Evolutionary conservation across 257 asterid species (phyloP).

Genomic region (Coffea eugenioides): DNA sequence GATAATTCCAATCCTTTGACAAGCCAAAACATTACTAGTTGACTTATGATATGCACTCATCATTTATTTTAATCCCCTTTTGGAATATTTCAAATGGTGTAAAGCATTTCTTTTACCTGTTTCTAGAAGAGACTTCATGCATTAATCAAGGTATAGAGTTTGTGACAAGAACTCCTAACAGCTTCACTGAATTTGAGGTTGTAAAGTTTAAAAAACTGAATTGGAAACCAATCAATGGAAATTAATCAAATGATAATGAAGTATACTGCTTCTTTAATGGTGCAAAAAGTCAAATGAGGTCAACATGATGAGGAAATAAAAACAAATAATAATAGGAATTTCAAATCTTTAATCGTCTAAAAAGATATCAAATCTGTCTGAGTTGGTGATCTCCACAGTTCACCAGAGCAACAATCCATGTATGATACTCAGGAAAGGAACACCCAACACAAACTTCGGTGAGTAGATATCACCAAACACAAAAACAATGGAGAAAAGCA

Average conservation of each 20-base stretch:
- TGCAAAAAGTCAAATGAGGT: background rate
- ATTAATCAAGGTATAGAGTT: background rate
- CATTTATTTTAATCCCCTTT: background rate
- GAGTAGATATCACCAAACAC: background rate
- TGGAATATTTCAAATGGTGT: background rate
- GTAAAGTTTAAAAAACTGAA: background rate
- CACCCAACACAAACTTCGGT: background rate
- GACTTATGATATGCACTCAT: background rate
- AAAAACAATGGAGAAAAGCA: background rate
- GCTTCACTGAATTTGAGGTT: background rate
- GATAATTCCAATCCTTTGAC: background rate
- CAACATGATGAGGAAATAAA: background rate
- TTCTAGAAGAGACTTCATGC: background rate
- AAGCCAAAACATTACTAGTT: background rate
- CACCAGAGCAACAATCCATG: background rate
- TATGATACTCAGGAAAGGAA: background rate
- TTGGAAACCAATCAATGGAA: background rate
- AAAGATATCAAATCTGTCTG: background rate
- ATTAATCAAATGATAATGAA: background rate
- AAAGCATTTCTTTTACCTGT: background rate
- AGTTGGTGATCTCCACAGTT: too few species aligned
- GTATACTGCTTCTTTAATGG: background rate
- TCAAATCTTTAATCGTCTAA: background rate
- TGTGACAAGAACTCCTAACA: constrained; percentile 2
- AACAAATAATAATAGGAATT: background rate